Percentiles rank a stretch among this genome's conserved stretches.
phyloP scores from a whole-genome alignment of 1,139 yeast species.

The Yamadazyma sp. region DNA sequence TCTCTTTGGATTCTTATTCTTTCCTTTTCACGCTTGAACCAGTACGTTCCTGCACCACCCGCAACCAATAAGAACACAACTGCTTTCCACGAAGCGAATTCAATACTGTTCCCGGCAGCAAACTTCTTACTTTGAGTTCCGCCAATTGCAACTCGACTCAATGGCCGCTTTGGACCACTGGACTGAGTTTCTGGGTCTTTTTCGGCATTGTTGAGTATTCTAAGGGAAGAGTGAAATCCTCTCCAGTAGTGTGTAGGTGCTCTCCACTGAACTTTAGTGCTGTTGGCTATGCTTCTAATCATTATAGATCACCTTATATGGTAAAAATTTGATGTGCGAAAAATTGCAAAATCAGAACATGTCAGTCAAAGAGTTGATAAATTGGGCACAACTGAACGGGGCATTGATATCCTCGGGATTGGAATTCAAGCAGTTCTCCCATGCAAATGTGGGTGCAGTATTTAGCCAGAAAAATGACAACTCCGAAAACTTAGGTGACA shows the following conservation, averaged over 20 bases:
- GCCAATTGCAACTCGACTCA: slow-evolving; percentile 51
- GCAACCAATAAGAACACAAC: slow-evolving; percentile 60
- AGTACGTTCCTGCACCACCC: slow-evolving; percentile 71
- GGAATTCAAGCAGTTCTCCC: slow-evolving; percentile 21
- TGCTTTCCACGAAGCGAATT: slow-evolving; percentile 89
- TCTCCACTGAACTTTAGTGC: background rate
- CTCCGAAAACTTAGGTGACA: slow-evolving; percentile 10
- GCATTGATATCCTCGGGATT: slow-evolving; percentile 33
- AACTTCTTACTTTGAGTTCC: slow-evolving; percentile 32
- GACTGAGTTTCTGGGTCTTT: background rate
- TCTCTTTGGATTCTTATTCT: slow-evolving; percentile 71
- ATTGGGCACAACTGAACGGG: slow-evolving; percentile 56
- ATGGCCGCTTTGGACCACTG: slow-evolving; percentile 33
- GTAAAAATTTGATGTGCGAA: slow-evolving; percentile 1
- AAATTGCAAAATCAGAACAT: slow-evolving; percentile 1
- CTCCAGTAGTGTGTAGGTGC: background rate
- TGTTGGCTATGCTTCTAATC: slow-evolving; percentile 2
- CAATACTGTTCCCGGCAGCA: slow-evolving; percentile 45
- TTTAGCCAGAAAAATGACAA: slow-evolving; percentile 14
- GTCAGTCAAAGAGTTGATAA: background rate
- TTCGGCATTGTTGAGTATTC: background rate
- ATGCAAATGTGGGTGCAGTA: slow-evolving; percentile 42
- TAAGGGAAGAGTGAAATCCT: background rate
- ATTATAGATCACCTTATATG: slow-evolving; percentile 1
- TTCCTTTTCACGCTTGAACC: slow-evolving; percentile 71